A percentile compares a stretch with the other conserved stretches of the same genome.
Evolutionary conservation across 805 yeast species (phyloP).

Genomic region (Candida saitoana): DNA sequence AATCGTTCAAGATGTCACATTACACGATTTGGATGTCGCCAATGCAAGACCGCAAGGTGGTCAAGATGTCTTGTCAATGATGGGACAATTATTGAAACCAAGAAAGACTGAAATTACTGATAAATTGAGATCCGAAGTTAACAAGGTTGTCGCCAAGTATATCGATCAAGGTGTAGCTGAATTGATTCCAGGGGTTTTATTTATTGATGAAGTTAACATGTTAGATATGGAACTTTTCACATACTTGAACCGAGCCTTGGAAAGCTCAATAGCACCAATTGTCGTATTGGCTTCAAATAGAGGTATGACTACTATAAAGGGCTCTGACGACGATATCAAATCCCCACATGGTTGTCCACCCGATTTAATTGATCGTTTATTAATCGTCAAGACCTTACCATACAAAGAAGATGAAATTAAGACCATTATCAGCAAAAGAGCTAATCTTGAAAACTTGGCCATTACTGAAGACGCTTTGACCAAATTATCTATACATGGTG

Average conservation of each 20-base stretch:
- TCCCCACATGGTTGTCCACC: conserved; percentile 98
- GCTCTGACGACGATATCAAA: conserved; percentile 73
- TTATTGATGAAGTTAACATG: conserved; percentile 98
- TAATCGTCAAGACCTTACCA: conserved; percentile 90
- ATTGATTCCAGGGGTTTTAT: conserved; percentile 93
- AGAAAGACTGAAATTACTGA: conserved; percentile 96
- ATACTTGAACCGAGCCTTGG: conserved; percentile 89
- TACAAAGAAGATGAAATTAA: conserved; percentile 79
- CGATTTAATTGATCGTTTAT: conserved; percentile 85
- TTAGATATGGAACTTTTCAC: conserved; percentile 95
- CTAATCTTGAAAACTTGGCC: conserved; percentile 70
- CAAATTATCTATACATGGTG: conserved; percentile 68
- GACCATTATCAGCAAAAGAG: conserved; percentile 77
- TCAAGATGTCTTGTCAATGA: conserved; percentile 90
- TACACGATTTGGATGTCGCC: conserved; percentile 94
- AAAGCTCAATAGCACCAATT: conserved; percentile 86
- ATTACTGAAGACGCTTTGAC: conserved; percentile 68
- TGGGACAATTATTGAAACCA: conserved; percentile 96
- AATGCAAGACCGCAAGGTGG: conserved; percentile 97
- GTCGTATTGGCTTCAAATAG: conserved; percentile 95
- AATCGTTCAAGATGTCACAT: conserved; percentile 93
- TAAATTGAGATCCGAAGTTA: conserved; percentile 87
- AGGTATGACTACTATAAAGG: conserved; percentile 88
- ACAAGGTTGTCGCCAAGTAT: conserved; percentile 92
- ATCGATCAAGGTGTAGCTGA: conserved; percentile 98